Evolutionary conservation across 2,329 filamentous ascomycete genomes (phyloP), one percentile per base, ranked within the genome.

Genomic region (Seiridium unicorne): DNA sequence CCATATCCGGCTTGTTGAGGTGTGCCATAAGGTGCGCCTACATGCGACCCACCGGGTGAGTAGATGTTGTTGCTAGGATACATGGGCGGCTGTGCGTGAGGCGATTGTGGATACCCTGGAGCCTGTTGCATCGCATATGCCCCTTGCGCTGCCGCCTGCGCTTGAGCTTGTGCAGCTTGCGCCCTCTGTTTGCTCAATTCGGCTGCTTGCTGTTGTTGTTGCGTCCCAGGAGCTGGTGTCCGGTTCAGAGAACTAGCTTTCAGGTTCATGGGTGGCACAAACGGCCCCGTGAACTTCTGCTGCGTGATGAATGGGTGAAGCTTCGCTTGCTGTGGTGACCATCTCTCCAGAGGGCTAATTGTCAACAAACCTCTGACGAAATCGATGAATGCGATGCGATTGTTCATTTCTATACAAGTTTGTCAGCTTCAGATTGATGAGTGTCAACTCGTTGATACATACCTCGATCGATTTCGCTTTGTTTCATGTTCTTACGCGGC

Each of bases 401-500:
- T 99, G 72, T 95, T 96, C 90, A 99, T 96, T 88, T 99, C 95
- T 99, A 72, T 18, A 61, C 72, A 26, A 26, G 18, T 26, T 26
- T 26, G 18, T 26, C 18, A 26, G 18, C 18, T 26, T 26, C 18
- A 26, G 18, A 26, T 26, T 26, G 18, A 26, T 26, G 1, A 26
- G 18, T 26, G 18, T 26, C 18, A 26, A 26, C 18, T 26, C 48
- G 71, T 63, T 61, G 4, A 5, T 49, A 62, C 84, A 72, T 81
- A 97, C 95, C 95, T 90, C 95, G 82, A 69, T 99, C 95, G 65
- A 99, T 89, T 77, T 99, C 95, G 67, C 88, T 91, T 74, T 90
- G 93, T 80, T 99, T 99, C 95, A 99, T 99, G 71, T 97, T 97
- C 80, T 99, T 99, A 70, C 95, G 85, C 53, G 95, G 95, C 94